Conservation (phyloP, 73 alveolate species). For the Paramecium biaurelia region DNA sequence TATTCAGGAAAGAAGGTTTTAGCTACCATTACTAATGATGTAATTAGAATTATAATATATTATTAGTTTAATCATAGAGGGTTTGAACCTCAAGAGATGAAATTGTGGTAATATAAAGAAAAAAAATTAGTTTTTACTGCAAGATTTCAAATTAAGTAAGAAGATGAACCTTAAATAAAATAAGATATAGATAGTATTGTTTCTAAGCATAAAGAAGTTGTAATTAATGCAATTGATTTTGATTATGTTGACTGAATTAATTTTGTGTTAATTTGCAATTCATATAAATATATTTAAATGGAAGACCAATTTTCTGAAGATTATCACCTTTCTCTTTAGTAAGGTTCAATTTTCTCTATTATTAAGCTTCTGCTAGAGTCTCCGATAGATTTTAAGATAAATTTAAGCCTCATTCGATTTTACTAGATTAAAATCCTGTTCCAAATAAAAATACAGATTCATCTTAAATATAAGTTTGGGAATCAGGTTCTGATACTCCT, state of each 20-base stretch:
- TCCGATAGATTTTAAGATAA: neutral
- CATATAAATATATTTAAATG: neutral
- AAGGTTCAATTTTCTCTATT: neutral
- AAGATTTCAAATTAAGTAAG: neutral
- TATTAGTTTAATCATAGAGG: neutral
- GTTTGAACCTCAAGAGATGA: neutral
- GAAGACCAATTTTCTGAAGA: conserved; percentile 12
- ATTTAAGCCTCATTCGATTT: neutral
- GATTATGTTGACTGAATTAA: conserved; percentile 26
- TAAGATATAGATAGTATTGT: neutral
- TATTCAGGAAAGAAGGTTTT: neutral
- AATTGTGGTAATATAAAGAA: conserved; percentile 9
- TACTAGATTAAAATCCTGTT: neutral
- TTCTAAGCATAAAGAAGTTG: neutral
- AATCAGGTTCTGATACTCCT: neutral
- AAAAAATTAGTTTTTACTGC: conserved; percentile 21
- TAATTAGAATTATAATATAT: neutral
- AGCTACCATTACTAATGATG: neutral
- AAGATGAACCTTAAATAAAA: neutral
- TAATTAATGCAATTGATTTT: conserved; percentile 15
- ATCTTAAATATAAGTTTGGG: neutral
- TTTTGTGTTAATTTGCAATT: neutral
- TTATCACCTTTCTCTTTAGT: neutral
- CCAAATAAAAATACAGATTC: neutral
- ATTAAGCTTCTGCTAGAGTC: neutral